These are phyloP conservation scores for Forsythia viridissima DNA, from an alignment of 257 asterid species.

Conservation along the genomic window DNA sequence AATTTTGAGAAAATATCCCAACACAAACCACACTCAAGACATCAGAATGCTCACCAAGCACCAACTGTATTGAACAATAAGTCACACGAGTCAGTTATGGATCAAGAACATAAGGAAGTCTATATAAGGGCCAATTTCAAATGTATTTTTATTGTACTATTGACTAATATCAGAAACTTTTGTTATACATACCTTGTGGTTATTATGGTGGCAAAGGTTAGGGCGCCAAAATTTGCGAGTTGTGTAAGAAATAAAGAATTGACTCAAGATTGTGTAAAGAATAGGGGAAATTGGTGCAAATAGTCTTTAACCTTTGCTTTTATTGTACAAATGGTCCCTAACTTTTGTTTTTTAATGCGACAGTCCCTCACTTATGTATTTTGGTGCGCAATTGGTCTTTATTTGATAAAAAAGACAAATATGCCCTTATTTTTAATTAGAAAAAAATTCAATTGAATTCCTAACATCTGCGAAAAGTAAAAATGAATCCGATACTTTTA, in stretches of 20 bases:
- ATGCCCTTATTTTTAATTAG: too few species aligned
- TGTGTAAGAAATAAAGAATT: conserved; percentile 89
- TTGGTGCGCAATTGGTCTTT: too few species aligned
- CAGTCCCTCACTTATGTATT: too few species aligned
- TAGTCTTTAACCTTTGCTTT: too few species aligned
- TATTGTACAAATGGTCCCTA: too few species aligned
- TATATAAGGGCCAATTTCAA: neutral
- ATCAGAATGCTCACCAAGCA: conserved; percentile 62
- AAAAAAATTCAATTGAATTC: too few species aligned
- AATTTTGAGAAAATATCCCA: too few species aligned
- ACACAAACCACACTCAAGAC: conserved; percentile 61
- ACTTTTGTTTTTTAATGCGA: too few species aligned
- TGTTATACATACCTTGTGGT: conserved; percentile 91
- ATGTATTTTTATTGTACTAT: neutral
- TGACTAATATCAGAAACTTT: neutral
- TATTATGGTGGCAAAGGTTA: conserved; percentile 89
- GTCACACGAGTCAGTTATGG: neutral
- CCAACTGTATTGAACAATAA: conserved; percentile 43
- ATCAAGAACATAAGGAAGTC: conserved; percentile 5
- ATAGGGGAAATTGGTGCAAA: too few species aligned
- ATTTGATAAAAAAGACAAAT: too few species aligned
- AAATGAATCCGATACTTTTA: too few species aligned
- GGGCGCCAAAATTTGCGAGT: conserved; percentile 92
- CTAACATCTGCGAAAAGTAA: too few species aligned
- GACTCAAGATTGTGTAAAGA: conserved; percentile 41